These are phyloP conservation scores for Gentiana straminea DNA, from an alignment of 257 asterid genomes.

Conservation along the genomic window DNA sequence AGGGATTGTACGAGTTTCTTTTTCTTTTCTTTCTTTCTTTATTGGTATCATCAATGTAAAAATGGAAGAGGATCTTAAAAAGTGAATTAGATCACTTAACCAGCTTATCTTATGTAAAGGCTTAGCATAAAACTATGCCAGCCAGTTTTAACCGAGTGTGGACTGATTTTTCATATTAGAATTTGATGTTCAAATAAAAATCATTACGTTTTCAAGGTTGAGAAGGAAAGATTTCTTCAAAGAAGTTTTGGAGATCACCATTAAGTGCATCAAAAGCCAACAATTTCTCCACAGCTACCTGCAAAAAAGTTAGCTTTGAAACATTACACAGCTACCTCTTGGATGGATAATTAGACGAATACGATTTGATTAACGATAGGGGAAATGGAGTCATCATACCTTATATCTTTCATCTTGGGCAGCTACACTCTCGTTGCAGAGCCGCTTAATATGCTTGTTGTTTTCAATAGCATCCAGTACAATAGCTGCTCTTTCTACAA, in stretches of 20 bases:
- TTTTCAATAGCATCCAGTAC: slow-evolving; percentile 43
- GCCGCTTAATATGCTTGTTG: slow-evolving; percentile 44
- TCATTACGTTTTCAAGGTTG: slow-evolving; percentile 11
- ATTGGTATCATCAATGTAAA: no score
- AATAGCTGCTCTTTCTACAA: slow-evolving; percentile 60
- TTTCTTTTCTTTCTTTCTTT: no score
- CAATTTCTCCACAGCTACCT: slow-evolving; percentile 75
- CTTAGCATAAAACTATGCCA: no score
- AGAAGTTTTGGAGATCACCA: slow-evolving; percentile 55
- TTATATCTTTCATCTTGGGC: slow-evolving; percentile 68
- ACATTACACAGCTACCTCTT: not conserved
- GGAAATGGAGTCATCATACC: slow-evolving; percentile 25
- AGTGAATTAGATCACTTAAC: no score
- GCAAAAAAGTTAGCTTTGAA: slow-evolving; percentile 18
- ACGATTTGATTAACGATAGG: not conserved
- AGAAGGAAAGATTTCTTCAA: slow-evolving; percentile 45
- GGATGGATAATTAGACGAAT: no score
- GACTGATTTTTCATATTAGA: no score
- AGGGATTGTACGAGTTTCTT: no score
- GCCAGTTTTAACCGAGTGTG: no score
- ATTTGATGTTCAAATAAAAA: no score
- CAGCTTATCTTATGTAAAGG: no score
- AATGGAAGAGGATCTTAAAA: no score
- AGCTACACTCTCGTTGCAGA: slow-evolving; percentile 35
- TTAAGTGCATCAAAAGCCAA: slow-evolving; percentile 49